These are phyloP conservation scores for Umbelopsis sp. DNA, from an alignment of 192 early-diverging fungal species.

Conservation along the genomic window DNA sequence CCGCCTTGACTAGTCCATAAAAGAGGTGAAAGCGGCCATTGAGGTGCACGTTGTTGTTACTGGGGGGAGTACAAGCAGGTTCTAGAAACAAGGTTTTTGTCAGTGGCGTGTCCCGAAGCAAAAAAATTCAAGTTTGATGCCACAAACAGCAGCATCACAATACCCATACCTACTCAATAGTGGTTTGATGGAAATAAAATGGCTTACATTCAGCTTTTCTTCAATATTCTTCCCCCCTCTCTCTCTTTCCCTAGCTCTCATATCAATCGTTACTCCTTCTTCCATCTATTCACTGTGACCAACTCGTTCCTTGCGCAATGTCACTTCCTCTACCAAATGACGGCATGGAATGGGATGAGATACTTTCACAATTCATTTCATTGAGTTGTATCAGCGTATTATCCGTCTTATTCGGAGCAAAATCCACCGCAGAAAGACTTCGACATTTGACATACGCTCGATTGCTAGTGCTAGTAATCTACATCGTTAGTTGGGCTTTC, in stretches of 20 bases:
- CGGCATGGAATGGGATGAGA: conserved; percentile 29
- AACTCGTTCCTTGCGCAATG: not conserved
- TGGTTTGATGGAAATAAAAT: not conserved
- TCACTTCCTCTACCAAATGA: not conserved
- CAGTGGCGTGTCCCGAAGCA: not conserved
- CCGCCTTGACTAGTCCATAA: not conserved
- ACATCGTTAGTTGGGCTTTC: conserved; percentile 48
- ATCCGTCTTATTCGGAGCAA: conserved; percentile 40
- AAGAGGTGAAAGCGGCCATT: not conserved
- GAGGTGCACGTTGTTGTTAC: not conserved
- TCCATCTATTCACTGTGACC: not conserved
- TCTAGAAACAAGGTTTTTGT: not conserved
- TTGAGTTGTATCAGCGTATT: conserved; percentile 43
- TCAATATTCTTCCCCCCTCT: not conserved
- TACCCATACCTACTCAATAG: not conserved
- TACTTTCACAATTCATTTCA: conserved; percentile 43
- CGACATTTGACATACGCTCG: conserved; percentile 47
- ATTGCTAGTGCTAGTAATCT: conserved; percentile 41
- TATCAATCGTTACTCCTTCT: not conserved
- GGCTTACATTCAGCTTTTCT: not conserved
- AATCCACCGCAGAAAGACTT: conserved; percentile 39
- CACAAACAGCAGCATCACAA: conserved; percentile 4
- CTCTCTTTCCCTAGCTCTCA: not conserved
- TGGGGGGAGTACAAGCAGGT: not conserved
- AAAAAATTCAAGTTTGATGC: conserved; percentile 5